A percentile compares a stretch with the other conserved stretches of the same genome.
Evolutionary conservation across 306 rosid genomes (phyloP).

Genomic region (Castanospermum australe): DNA sequence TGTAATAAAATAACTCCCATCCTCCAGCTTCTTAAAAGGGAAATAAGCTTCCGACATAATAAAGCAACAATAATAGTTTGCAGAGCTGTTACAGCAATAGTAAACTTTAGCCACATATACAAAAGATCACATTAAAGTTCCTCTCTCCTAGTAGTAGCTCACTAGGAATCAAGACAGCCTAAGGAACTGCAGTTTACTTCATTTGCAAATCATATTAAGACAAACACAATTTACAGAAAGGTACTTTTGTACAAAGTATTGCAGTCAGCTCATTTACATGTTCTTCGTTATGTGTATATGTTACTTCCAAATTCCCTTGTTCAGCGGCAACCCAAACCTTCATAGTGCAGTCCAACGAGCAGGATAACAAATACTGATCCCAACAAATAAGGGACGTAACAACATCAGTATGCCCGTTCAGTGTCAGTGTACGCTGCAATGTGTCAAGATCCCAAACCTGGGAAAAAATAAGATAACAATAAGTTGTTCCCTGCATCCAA

Average conservation of each 20-base stretch:
- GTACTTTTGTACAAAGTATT: neutral
- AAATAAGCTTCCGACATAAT: no score
- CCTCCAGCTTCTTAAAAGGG: no score
- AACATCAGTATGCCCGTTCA: slow-evolving; percentile 24
- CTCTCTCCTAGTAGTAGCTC: neutral
- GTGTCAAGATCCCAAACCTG: slow-evolving; percentile 36
- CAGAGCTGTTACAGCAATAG: no score
- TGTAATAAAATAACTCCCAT: no score
- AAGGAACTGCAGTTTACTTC: neutral
- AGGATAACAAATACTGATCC: slow-evolving; percentile 7
- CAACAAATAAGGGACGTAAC: slow-evolving; percentile 39
- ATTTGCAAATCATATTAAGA: no score
- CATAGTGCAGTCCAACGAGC: slow-evolving; percentile 1
- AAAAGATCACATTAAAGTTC: neutral
- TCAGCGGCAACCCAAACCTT: slow-evolving; percentile 28
- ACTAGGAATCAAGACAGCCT: neutral
- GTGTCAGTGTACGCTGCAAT: slow-evolving; percentile 21
- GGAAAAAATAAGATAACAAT: neutral
- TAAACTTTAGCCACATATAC: neutral
- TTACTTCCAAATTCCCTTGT: slow-evolving; percentile 18
- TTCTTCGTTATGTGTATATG: slow-evolving; percentile 11
- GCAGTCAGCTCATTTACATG: slow-evolving; percentile 4
- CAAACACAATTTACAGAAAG: neutral
- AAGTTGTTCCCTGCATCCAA: neutral
- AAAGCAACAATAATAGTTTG: no score